Percentiles rank a stretch among this genome's conserved stretches.
Evolutionary conservation across 495 filamentous ascomycete species (phyloP).

Genomic region (Xylaria palmicola): DNA sequence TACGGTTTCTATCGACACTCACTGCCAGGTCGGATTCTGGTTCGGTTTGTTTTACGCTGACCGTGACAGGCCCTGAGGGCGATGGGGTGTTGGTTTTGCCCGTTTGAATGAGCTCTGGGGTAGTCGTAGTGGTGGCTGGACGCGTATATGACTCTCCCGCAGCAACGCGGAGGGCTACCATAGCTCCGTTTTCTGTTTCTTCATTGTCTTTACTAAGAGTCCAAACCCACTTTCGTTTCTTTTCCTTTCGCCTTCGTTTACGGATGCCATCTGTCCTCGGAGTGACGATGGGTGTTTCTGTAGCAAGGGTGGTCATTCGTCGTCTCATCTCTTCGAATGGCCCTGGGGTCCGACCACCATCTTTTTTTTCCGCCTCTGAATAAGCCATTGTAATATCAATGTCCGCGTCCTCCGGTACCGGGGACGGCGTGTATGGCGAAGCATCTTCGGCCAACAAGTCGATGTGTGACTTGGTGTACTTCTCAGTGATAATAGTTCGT

Average conservation of each 20-base stretch:
- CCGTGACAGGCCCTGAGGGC: conserved; percentile 17
- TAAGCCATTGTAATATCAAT: conserved; percentile 52
- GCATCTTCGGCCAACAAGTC: conserved; percentile 52
- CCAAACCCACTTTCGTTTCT: conserved; percentile 55
- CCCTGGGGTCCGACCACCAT: conserved; percentile 56
- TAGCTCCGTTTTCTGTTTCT: conserved; percentile 39
- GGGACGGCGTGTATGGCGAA: conserved; percentile 46
- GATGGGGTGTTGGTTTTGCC: conserved; percentile 15
- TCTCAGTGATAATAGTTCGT: conserved; percentile 55
- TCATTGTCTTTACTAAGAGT: conserved; percentile 49
- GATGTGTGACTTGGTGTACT: conserved; percentile 55
- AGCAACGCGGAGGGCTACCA: conserved; percentile 28
- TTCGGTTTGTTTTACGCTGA: conserved; percentile 27
- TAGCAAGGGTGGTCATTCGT: conserved; percentile 45
- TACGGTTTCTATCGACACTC: conserved; percentile 16
- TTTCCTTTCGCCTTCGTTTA: conserved; percentile 47
- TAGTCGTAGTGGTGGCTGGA: neutral
- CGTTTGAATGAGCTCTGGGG: neutral
- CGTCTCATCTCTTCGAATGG: conserved; percentile 59
- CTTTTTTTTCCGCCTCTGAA: conserved; percentile 46
- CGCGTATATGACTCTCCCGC: conserved; percentile 18
- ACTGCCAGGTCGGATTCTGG: conserved; percentile 27
- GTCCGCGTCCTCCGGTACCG: conserved; percentile 31
- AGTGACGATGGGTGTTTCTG: conserved; percentile 37
- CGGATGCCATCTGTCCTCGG: conserved; percentile 40